Percentiles rank a stretch among this genome's conserved stretches.
Evolutionary conservation across 225 moss, liverwort and hornwort genomes (phyloP).

Genomic region (Pleurozium schreberi): DNA sequence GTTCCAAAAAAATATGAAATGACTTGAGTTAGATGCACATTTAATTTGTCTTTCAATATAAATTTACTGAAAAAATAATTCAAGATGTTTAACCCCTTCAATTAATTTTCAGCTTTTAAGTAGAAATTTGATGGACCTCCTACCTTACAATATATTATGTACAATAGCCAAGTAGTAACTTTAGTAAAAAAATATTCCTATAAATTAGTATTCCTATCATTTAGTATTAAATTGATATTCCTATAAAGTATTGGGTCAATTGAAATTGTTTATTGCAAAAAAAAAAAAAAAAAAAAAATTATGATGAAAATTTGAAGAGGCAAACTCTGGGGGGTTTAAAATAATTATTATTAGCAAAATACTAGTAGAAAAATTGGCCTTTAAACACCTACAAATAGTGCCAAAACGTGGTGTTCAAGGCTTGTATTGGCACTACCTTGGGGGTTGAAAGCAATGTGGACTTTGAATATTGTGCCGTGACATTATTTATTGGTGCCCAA

Average conservation of each 20-base stretch:
- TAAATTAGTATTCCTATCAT: no score
- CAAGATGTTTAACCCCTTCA: not conserved
- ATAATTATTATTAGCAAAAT: not conserved
- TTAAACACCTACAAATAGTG: no score
- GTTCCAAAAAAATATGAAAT: no score
- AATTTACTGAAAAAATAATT: no score
- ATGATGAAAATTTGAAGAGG: not conserved
- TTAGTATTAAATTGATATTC: no score
- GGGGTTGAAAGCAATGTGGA: no score
- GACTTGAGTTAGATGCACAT: no score
- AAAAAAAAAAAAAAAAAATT: rapidly evolving
- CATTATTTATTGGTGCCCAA: not conserved
- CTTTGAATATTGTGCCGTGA: rapidly evolving
- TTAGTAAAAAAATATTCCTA: rapidly evolving
- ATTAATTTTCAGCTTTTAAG: not conserved
- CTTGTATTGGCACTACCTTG: no score
- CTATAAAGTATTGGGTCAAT: no score
- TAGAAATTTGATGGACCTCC: not conserved
- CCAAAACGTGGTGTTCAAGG: no score
- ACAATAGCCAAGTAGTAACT: not conserved
- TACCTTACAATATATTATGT: not conserved
- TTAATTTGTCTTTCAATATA: no score
- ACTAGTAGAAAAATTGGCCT: not conserved
- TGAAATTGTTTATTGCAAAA: not conserved
- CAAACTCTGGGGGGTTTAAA: not conserved